phyloP scores from a whole-genome alignment of 208 protist species.

The Crithidia fasciculata region DNA sequence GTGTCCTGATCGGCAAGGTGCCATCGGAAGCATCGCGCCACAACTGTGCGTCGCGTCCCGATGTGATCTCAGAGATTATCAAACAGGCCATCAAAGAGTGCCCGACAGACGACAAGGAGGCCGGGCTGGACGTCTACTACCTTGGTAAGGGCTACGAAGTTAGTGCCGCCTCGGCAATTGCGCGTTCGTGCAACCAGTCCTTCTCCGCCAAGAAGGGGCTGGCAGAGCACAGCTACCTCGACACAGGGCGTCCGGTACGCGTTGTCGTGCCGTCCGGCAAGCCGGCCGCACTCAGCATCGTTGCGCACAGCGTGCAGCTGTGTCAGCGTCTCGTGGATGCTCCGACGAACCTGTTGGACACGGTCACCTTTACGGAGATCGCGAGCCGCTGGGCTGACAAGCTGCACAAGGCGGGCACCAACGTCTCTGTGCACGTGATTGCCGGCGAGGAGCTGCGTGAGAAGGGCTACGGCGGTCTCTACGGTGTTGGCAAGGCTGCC shows the following conservation, averaged over 20 bases:
- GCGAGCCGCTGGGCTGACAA: conserved; percentile 43
- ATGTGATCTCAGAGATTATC: conserved; percentile 56
- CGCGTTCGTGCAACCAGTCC: conserved; percentile 54
- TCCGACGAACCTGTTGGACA: conserved; percentile 86
- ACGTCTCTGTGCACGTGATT: conserved; percentile 57
- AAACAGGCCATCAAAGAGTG: conserved; percentile 44
- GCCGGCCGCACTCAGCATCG: conserved; percentile 21
- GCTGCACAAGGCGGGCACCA: conserved; percentile 34
- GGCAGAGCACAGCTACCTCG: conserved; percentile 52
- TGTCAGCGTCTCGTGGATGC: conserved; percentile 87
- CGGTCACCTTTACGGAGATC: conserved; percentile 84
- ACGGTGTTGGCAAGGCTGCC: conserved; percentile 84
- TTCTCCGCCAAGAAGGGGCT: conserved; percentile 74
- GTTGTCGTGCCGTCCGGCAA: conserved; percentile 49
- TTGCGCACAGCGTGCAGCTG: conserved; percentile 66
- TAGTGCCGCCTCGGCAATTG: conserved; percentile 52
- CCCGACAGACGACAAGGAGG: conserved; percentile 3
- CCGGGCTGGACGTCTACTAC: conserved; percentile 63
- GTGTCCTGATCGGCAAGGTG: conserved; percentile 57
- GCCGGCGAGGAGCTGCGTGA: conserved; percentile 83
- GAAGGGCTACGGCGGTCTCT: conserved; percentile 83
- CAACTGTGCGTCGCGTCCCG: conserved; percentile 76
- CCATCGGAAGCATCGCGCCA: conserved; percentile 64
- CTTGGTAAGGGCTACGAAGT: conserved; percentile 45
- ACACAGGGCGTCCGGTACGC: conserved; percentile 37